Base-by-base conservation (phyloP, 768 basidiomycete species). In the Suillus clintonianus region DNA sequence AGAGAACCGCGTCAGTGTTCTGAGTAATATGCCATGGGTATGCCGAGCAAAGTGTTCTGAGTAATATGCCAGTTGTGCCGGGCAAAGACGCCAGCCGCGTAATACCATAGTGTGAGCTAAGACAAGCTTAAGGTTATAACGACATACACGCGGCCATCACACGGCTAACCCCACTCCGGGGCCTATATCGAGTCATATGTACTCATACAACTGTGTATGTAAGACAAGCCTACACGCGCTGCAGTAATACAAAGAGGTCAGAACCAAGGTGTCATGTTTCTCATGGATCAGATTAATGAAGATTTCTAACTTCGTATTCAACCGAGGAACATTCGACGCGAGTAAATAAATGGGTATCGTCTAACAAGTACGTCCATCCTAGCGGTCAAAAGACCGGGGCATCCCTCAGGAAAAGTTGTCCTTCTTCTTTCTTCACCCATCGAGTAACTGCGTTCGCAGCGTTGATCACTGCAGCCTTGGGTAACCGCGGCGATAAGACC, bases 391-490 rank as follows among this genome's bases (percentile, higher is more conserved):
- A 97, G 39, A 95, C 91, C 4, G 96, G 95, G 30, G 96, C 95
- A 74, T 96, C 91, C 62, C 85, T 83, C 67, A 99, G 77, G 74
- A 98, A 98, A 64, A 99, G 70, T 68, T 80, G 82, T 6, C 78
- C 78, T 74, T 97, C 97, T 71, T 97, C 93, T 68, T 88, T 90
- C 82, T 92, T 90, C 6, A 97, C 89, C 97, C 97, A 99, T 17
- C 89, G 81, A 24, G 89, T 89, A 30, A 98, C 90, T 1, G 89
- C 83, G 72, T 98, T 97, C 9, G 97, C 97, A 5, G 95, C 92
- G 14, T 89, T 86, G 15, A 98, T 89, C 1, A 87, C 89, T 0
- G 92, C 94, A 58, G 88, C 89, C 82, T 98, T 98, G 7, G 97
- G 93, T 59, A 98, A 72, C 55, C 85, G 82, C 11, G 94, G 92